A percentile compares a stretch with the other conserved stretches of the same genome.
phyloP scores from a whole-genome alignment of 78 protist genomes.

The Polysphondylium violaceum region DNA sequence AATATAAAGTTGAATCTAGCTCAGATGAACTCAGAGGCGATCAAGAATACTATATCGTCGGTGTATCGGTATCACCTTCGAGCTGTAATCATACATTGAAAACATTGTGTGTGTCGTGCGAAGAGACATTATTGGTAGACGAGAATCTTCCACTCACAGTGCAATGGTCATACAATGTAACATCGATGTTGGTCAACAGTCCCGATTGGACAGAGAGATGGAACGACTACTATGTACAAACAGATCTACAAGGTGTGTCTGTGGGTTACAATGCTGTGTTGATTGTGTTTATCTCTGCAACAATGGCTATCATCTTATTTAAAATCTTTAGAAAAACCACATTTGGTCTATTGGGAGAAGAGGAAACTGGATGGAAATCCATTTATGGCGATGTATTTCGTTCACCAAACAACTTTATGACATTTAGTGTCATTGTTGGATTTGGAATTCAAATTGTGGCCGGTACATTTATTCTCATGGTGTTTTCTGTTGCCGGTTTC shows the following conservation, averaged over 20 bases:
- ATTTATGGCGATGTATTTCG: constrained; percentile 76
- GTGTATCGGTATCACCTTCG: not conserved
- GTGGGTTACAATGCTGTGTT: not conserved
- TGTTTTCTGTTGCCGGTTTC: constrained; percentile 49
- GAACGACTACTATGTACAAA: constrained; percentile 20
- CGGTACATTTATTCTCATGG: constrained; percentile 20
- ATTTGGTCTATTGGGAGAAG: not conserved
- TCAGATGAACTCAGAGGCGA: not conserved
- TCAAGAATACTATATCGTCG: not conserved
- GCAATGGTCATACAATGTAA: not conserved
- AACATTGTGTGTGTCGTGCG: not conserved
- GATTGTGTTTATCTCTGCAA: not conserved
- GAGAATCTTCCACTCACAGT: not conserved
- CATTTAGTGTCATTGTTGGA: constrained; percentile 48
- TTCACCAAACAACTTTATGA: constrained; percentile 67
- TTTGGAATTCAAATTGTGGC: constrained; percentile 47
- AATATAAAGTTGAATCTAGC: not conserved
- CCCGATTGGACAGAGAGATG: not conserved
- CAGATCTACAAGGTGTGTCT: not conserved
- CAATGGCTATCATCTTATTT: not conserved
- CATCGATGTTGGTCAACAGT: not conserved
- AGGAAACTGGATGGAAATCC: constrained; percentile 71
- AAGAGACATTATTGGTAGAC: not conserved
- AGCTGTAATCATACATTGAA: no score
- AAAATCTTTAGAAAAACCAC: constrained; percentile 25